Conservation (phyloP, 805 yeast species). For the Maudiozyma barnettii region DNA sequence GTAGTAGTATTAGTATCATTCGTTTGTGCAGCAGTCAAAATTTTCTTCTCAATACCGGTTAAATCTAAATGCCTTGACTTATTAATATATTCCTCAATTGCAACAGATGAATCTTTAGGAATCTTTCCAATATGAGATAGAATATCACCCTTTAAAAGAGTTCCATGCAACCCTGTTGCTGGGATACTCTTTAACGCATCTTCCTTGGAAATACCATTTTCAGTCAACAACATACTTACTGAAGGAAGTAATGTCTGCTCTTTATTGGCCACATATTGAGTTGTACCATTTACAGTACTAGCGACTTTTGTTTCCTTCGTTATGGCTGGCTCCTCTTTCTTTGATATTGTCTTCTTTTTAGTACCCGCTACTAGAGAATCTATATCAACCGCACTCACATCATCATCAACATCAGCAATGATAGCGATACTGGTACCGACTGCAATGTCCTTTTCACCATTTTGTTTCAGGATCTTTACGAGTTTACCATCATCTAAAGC, state of each 20-base stretch:
- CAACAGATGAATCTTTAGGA: slow-evolving; percentile 41
- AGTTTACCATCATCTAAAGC: slow-evolving; percentile 87
- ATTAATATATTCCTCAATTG: slow-evolving; percentile 48
- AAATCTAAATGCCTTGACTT: slow-evolving; percentile 59
- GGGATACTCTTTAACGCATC: slow-evolving; percentile 65
- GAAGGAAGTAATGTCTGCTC: slow-evolving; percentile 68
- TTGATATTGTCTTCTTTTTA: slow-evolving; percentile 9
- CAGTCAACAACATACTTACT: slow-evolving; percentile 55
- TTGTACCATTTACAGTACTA: background rate
- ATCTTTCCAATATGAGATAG: slow-evolving; percentile 74
- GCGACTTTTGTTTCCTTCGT: background rate
- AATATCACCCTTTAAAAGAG: slow-evolving; percentile 85
- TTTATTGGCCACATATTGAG: slow-evolving; percentile 43
- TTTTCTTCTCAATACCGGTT: slow-evolving; percentile 44
- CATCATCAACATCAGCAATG: slow-evolving; percentile 83
- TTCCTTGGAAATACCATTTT: slow-evolving; percentile 51
- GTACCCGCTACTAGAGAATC: slow-evolving; percentile 12
- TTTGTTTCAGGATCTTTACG: slow-evolving; percentile 58
- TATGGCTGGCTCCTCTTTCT: background rate
- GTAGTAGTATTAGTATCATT: background rate
- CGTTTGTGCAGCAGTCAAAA: slow-evolving; percentile 3
- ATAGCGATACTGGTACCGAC: slow-evolving; percentile 90
- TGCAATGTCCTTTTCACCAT: slow-evolving; percentile 70
- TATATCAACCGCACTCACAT: slow-evolving; percentile 34
- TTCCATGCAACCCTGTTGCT: slow-evolving; percentile 85